Base-by-base conservation (phyloP, 345 rosid genomes). In the Conringia planisiliqua region DNA sequence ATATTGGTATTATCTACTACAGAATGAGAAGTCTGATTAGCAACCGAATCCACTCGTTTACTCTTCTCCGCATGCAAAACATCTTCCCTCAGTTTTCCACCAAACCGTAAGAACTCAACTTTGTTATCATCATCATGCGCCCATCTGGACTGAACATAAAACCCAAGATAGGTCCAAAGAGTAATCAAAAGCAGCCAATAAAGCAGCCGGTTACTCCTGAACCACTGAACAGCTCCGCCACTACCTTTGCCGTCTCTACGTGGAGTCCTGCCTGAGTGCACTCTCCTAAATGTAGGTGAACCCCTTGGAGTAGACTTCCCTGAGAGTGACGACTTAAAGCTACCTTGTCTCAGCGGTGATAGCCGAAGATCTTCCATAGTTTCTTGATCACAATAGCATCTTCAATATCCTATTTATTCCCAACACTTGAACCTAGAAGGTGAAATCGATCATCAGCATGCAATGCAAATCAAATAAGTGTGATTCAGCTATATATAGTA, bases 181-280 rank as follows among this genome's bases (percentile, higher is more conserved):
- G 98, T 90, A 71, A 94, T 94, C 81, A 94, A 85, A 70, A 94
- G 96, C 74, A 94, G 76, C 98, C 98, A 94, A 42, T 90, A 91
- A 29, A 94, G 81, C 73, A 94, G 52, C 5, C 93, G 82, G 83
- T 81, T 90, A 74, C 85, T 91, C 48, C 93, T 84, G 82, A 91
- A 91, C 95, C 89, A 91, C 70, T 88, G 95, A 50, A 79, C 51
- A 54, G 75, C 75, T 70, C 83, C 88, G 29, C 83, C 86, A 74
- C 76, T 35, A 65, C 76, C 79, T 86, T 87, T 94, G 39, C 82
- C 87, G 17, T 94, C 98, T 85, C 88, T 84, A 74, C 90, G 83
- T 11, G 98, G 98, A 72, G 91, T 88, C 80, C 93, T 86, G 73
- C 87, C 82, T 7, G 96, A 85, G 82, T 87, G 79, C 62, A 82